These are phyloP conservation scores for Beauveria rudraprayagi DNA, from an alignment of 2,329 filamentous ascomycete species.

Conservation along the genomic window DNA sequence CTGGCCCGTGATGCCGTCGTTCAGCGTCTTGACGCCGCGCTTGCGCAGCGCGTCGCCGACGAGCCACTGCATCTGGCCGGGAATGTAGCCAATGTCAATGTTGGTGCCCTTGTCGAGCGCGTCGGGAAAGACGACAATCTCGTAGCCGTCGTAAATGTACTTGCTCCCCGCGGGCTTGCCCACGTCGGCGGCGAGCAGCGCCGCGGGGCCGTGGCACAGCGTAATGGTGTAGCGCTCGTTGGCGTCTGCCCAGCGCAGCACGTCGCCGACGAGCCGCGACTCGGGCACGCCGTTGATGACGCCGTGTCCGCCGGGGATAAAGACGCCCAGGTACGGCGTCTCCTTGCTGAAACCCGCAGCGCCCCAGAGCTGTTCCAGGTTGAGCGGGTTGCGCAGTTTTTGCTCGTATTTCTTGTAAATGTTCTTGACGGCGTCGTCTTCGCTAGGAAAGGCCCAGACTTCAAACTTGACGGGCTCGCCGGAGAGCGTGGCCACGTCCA, in stretches of 20 bases:
- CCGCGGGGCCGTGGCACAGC: conserved; percentile 15
- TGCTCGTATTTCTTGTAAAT: conserved; percentile 19
- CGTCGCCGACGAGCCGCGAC: conserved; percentile 13
- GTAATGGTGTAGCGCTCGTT: conserved; percentile 13
- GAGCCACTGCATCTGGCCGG: conserved; percentile 17
- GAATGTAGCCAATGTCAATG: conserved; percentile 17
- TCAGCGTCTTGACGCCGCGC: conserved; percentile 14
- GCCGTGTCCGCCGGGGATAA: conserved; percentile 16
- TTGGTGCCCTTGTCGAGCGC: conserved; percentile 14
- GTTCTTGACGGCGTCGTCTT: conserved; percentile 17
- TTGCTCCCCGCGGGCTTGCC: conserved; percentile 14
- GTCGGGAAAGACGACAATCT: conserved; percentile 16
- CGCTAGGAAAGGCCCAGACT: conserved; percentile 19
- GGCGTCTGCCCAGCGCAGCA: conserved; percentile 16
- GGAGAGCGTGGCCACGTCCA: conserved; percentile 16
- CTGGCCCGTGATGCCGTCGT: conserved; percentile 14
- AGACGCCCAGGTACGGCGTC: conserved; percentile 15
- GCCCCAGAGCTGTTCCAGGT: conserved; percentile 14
- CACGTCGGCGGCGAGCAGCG: conserved; percentile 14
- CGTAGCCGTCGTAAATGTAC: conserved; percentile 16
- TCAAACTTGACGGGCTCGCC: conserved; percentile 18
- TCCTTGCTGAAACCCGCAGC: conserved; percentile 9
- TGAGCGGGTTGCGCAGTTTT: conserved; percentile 15
- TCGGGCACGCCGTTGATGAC: conserved; percentile 15
- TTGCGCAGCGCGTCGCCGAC: conserved; percentile 13